These are phyloP conservation scores for Amanita inopinata DNA, from an alignment of 768 basidiomycete species.

Conservation along the genomic window DNA sequence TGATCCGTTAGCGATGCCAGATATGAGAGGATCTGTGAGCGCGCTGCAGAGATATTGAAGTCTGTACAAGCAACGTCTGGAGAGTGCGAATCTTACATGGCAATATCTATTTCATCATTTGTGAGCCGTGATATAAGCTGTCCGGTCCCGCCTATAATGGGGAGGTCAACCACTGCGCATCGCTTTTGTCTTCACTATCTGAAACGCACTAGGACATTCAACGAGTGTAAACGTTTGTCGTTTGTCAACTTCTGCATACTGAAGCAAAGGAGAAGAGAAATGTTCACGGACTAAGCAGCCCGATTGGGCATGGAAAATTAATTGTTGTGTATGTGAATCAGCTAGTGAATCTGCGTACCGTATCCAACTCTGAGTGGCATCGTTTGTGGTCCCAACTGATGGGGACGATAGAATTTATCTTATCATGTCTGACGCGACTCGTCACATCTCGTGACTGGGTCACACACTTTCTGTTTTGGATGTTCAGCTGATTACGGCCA, in stretches of 20 bases:
- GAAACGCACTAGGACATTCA: constrained; percentile 72
- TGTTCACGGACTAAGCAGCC: constrained; percentile 61
- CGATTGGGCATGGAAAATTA: no score
- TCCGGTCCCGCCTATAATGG: constrained; percentile 66
- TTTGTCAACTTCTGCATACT: constrained; percentile 63
- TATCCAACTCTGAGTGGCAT: constrained; percentile 31
- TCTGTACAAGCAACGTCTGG: constrained; percentile 1
- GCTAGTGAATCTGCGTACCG: constrained; percentile 21
- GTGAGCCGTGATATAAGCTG: constrained; percentile 70
- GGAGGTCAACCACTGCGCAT: not conserved
- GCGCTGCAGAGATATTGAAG: constrained; percentile 32
- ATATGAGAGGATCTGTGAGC: constrained; percentile 84
- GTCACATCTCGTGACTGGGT: not conserved
- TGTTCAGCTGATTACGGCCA: not conserved
- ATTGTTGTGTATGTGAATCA: not conserved
- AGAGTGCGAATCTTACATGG: constrained; percentile 43
- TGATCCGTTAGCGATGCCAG: constrained; percentile 87
- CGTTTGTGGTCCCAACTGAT: not conserved
- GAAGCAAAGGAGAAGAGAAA: constrained; percentile 87
- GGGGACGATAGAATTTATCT: not conserved
- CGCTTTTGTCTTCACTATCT: not conserved
- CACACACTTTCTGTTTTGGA: not conserved
- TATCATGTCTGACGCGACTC: not conserved
- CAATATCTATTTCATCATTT: constrained; percentile 72
- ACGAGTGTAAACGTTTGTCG: constrained; percentile 72